Percentiles rank a stretch among this genome's conserved stretches.
Conservation (phyloP, 1,284 basidiomycete species). For the Puccinia brachypodii region DNA sequence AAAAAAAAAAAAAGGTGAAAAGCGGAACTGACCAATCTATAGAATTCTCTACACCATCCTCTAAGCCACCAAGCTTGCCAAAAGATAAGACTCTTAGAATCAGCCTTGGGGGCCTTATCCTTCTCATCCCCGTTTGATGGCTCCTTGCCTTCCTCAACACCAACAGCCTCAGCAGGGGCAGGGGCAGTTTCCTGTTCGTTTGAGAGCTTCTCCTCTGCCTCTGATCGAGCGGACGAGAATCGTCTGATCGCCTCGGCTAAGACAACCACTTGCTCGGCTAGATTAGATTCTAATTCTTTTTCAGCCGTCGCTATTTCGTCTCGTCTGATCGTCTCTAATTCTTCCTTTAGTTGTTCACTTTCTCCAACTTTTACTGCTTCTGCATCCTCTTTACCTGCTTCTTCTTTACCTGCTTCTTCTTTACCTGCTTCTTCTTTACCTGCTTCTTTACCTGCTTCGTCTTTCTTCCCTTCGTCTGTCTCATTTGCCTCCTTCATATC, state of each 20-base stretch:
- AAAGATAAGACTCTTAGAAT: slow-evolving; percentile 5
- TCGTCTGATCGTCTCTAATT: slow-evolving; percentile 6
- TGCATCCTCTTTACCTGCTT: background rate
- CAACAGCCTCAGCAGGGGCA: background rate
- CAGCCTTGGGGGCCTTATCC: slow-evolving; percentile 65
- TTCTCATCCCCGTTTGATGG: slow-evolving; percentile 66
- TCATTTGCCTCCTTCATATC: slow-evolving; percentile 21
- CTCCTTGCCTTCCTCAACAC: slow-evolving; percentile 68
- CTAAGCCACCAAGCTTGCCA: slow-evolving; percentile 81
- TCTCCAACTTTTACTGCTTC: slow-evolving; percentile 4
- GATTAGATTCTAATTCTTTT: slow-evolving; percentile 9
- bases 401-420: slow-evolving; percentile 3
- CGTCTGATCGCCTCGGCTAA: slow-evolving; percentile 18
- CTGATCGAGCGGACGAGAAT: slow-evolving; percentile 5
- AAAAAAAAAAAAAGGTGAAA: slow-evolving; percentile 3
- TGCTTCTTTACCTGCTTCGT: slow-evolving; percentile 7
- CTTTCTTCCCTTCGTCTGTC: slow-evolving; percentile 34
- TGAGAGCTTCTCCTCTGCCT: slow-evolving; percentile 3
- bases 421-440: slow-evolving; percentile 1
- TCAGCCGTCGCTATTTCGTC: slow-evolving; percentile 20
- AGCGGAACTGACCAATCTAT: slow-evolving; percentile 65
- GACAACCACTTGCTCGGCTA: slow-evolving; percentile 33
- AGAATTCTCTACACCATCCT: slow-evolving; percentile 83
- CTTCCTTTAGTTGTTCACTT: slow-evolving; percentile 13
- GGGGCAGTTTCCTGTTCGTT: slow-evolving; percentile 60